Evolutionary conservation across 306 rosid species (phyloP), one percentile per base, ranked within the genome.

Genomic region (Arachis stenosperma): DNA sequence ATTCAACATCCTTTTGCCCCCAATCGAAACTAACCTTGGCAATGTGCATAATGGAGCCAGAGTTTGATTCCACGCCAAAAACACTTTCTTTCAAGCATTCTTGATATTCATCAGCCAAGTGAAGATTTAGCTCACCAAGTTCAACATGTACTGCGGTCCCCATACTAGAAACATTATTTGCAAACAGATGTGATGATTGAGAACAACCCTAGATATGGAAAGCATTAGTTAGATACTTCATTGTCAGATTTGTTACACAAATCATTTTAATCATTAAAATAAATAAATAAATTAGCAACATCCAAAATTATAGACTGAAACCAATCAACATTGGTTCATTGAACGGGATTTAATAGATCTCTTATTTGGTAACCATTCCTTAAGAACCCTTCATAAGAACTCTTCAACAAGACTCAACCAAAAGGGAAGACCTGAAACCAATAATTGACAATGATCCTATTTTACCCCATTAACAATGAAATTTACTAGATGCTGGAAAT

Each of bases 121-220:
- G 88, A 69, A 95, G 87, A 90, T 95, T 95, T 64, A 95, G 74
- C 81, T 95, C 99, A 67, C 98, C 99, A 67, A 95, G 93, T 74
- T 95, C 99, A 86, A 83, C 65, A 67, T 95, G 99, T 33, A 88
- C 84, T 62, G 91, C 62, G 11, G 88, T 90, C 86, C 98, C 98
- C 14, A 77, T 88, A 75, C 82, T 84, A 62, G 97, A 91, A 78
- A 90, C 83, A 82, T 95, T 95, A 81, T 95, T 91, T 27, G 99
- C 93, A 67, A 84, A 95, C 79, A 95, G 82, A 55, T 95, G 98
- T 9, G 90, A 91, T 9, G 98, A 90, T 83, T 90, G 99, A 65
- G 93, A 91, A 84, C 93, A 91, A 69, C 91, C 98, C 99, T 95
- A 73, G 15, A 84, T 71, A 79, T 81, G 67, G 47, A 84, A 77